Evolutionary conservation across 768 basidiomycete genomes (phyloP), one percentile per base, ranked within the genome.

Genomic region (Sporobolomyces pararoseus): DNA sequence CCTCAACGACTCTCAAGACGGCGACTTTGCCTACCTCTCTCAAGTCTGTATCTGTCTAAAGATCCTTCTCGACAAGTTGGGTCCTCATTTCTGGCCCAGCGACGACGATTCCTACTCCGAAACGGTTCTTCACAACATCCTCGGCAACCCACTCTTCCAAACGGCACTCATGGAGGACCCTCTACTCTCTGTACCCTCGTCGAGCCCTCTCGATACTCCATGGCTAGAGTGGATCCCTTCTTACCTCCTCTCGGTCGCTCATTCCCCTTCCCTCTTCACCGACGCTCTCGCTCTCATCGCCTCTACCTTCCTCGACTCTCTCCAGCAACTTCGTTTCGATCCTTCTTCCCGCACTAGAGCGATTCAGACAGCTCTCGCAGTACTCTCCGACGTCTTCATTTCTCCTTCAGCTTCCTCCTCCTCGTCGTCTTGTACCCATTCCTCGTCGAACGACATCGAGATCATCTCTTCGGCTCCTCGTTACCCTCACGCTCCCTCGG

Each of bases 81-180:
- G 83, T 0, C 73, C 79, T 4, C 76, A 82, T 16, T 78, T 91
- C 19, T 97, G 95, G 94, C 78, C 81, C 25, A 85, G 83, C 34
- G 87, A 89, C 72, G 84, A 84, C 1, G 81, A 85, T 7, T 87
- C 90, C 75, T 89, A 87, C 76, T 88, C 91, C 4, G 84, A 87
- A 73, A 83, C 88, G 42, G 84, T 91, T 10, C 88, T 95, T 75
- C 90, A 90, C 76, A 84, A 87, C 19, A 84, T 97, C 76, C 89
- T 89, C 77, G 87, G 90, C 76, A 97, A 95, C 77, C 72, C 76
- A 0, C 75, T 78, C 16, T 80, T 81, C 31, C 73, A 76, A 35
- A 13, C 39, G 0, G 63, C 79, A 7, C 69, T 81, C 27, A 66
- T 71, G 31, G 34, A 47, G 0, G 71, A 75, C 54, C 69, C 63